Evolutionary conservation across 352 stramenopile species (phyloP).

Genomic region (Phytophthora sansomeana): DNA sequence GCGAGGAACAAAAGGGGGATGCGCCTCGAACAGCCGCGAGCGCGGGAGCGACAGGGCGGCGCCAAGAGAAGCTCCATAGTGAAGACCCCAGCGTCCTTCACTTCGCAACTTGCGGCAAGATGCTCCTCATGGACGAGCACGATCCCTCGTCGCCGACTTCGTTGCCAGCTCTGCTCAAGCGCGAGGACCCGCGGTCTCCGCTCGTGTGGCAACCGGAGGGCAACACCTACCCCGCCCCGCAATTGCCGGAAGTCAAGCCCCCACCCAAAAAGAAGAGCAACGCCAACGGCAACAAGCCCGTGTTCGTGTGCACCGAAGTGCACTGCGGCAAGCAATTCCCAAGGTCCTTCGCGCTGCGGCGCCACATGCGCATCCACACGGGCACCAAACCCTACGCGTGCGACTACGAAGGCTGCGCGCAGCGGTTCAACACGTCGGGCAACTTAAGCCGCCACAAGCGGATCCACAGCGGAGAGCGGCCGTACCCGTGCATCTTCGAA

Average conservation of each 20-base stretch:
- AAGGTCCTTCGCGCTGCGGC: slow-evolving; percentile 81
- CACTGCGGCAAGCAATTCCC: slow-evolving; percentile 89
- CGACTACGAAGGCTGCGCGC: slow-evolving; percentile 75
- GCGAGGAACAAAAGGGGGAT: slow-evolving; percentile 41
- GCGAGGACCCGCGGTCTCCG: slow-evolving; percentile 13
- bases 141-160: slow-evolving; percentile 4
- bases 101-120: slow-evolving; percentile 50
- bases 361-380: slow-evolving; percentile 88
- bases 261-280: slow-evolving; percentile 50
- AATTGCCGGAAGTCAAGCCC: slow-evolving; percentile 3
- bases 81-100: slow-evolving; percentile 28
- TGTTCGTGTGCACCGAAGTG: slow-evolving; percentile 79
- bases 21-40: slow-evolving; percentile 17
- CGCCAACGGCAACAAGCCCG: slow-evolving; percentile 30
- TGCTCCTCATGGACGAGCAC: slow-evolving; percentile 34
- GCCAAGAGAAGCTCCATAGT: slow-evolving; percentile 1
- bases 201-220: slow-evolving; percentile 25
- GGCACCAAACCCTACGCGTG: slow-evolving; percentile 86
- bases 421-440: slow-evolving; percentile 89
- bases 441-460: slow-evolving; percentile 90
- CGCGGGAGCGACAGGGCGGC: slow-evolving; percentile 26
- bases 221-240: neutral
- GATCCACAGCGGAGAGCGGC: slow-evolving; percentile 86
- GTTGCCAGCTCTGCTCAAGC: slow-evolving; percentile 30
- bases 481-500: slow-evolving; percentile 81